Evolutionary conservation across 2,329 filamentous ascomycete genomes (phyloP).

Genomic region (Phyllosticta capitalensis): DNA sequence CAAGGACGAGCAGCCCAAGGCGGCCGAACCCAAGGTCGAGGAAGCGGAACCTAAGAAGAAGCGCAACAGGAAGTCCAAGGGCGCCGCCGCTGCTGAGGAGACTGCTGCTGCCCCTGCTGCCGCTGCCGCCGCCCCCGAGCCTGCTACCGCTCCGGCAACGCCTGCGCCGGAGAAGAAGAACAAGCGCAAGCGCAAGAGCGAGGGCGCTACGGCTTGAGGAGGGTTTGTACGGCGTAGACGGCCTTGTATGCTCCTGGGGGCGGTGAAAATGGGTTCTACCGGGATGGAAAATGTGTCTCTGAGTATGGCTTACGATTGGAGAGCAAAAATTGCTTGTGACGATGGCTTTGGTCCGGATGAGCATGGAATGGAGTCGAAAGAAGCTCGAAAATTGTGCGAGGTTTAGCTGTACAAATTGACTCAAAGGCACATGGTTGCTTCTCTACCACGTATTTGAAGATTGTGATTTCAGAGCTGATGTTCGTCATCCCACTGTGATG

Average conservation of each 20-base stretch:
- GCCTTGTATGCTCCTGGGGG: neutral
- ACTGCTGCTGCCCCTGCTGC: neutral
- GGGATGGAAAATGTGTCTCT: neutral
- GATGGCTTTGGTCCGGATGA: neutral
- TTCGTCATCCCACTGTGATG: neutral
- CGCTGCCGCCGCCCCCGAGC: neutral
- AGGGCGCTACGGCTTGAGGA: neutral
- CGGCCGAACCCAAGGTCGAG: neutral
- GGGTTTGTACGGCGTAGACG: neutral
- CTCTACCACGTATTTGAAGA: too few relatives aligned
- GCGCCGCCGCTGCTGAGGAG: conserved; percentile 3
- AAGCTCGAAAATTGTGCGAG: neutral
- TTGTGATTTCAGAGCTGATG: too few relatives aligned
- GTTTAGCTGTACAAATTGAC: neutral
- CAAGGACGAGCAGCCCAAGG: conserved; percentile 3
- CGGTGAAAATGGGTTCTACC: neutral
- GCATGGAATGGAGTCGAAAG: neutral
- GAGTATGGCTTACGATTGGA: neutral
- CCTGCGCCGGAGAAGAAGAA: conserved; percentile 10
- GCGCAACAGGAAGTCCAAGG: conserved; percentile 10
- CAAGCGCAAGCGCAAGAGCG: conserved; percentile 11
- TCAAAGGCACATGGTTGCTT: too few relatives aligned
- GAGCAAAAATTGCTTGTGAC: neutral
- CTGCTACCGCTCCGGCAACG: neutral
- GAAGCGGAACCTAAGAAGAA: conserved; percentile 1